Evolutionary conservation across 2,329 filamentous ascomycete species (phyloP), one percentile per base, ranked within the genome.

Genomic region (Davidsoniella australis): DNA sequence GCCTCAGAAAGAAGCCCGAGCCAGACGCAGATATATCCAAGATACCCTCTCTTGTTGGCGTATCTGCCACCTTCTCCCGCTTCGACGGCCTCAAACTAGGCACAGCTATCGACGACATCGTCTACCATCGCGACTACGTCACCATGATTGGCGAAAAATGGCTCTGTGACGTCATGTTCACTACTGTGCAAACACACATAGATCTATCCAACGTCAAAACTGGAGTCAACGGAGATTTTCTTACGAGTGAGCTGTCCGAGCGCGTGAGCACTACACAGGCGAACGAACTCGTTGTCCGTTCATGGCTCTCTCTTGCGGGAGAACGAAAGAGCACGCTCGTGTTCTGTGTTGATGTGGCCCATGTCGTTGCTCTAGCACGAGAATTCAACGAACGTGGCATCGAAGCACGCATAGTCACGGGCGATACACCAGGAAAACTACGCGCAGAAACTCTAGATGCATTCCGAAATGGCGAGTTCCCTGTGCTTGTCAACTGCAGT

Each of bases 121-220:
- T 95, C 44, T 96, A 94, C 58, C 89, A 96, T 63, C 91, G 87
- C 63, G 71, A 76, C 57, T 76, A 75, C 49, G 64, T 78, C 47
- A 73, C 77, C 54, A 78, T 78, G 73, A 77, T 95, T 53, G 79
- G 80, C 33, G 86, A 93, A 51, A 87, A 91, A 40, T 96, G 88
- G 87, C 73, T 98, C 10, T 81, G 87, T 0, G 77, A 91, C 60
- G 84, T 94, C n/a, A 68, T 89, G 3, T 96, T 98, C 64, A 96
- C 91, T 0, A 96, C 91, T 0, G 88, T 96, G 18, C 73, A 82
- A 55, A 85, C 87, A 0, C 79, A 80, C 14, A 86, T 82, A 26
- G 83, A 96, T 62, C 68, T 98, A 33, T 82, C 80, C 2, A 70
- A 69, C 42, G 82, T 94, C 39, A 71, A 64, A 51, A 38, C 45